Evolutionary conservation across 2,329 filamentous ascomycete species (phyloP), one percentile per base, ranked within the genome.

Genomic region (Penicillium sp.): DNA sequence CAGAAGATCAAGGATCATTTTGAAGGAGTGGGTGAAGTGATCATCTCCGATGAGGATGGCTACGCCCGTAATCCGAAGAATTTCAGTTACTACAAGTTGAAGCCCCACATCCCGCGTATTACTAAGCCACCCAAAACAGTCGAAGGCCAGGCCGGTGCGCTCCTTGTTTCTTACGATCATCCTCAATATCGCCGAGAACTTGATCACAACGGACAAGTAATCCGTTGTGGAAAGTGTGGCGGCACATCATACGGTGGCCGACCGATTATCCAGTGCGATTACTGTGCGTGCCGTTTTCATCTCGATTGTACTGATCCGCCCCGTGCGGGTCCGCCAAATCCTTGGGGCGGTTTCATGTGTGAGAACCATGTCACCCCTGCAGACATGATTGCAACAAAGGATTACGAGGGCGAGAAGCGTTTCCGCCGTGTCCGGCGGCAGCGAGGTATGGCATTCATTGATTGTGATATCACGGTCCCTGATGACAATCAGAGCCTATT

Each of bases 281-380:
- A 80, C 62, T 99, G 92, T 71, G 77, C 81, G 11, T 79, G 89
- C 29, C 80, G 85, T 64, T 99, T 91, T 87, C 93, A 99, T 73
- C 77, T 95, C 43, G 92, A 97, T 70, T 99, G 93, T 71, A 75
- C 95, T 13, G 85, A 95, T 64, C 88, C 89, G 25, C 91, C 92
- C 29, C 74, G 91, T 64, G 83, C 90, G 29, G 83, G 87, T 47
- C 87, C 89, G 33, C 19, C 91, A 10, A 79, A 83, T 46, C 72
- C 86, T 43, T 83, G 85, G 39, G 75, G 77, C 62, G 86, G 84
- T 47, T 99, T 90, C 89, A 86, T 84, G 70, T 99, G 93, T 65
- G 92, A 92, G 41, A 83, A 87, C 56, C 93, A 99, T 66, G 77
- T 87, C 35, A 88, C 93, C 45, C 84, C 54, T 6, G 19, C 19